Evolutionary conservation across 2,329 filamentous ascomycete species (phyloP), one percentile per base, ranked within the genome.

Genomic region (Xylariaceae sp.): DNA sequence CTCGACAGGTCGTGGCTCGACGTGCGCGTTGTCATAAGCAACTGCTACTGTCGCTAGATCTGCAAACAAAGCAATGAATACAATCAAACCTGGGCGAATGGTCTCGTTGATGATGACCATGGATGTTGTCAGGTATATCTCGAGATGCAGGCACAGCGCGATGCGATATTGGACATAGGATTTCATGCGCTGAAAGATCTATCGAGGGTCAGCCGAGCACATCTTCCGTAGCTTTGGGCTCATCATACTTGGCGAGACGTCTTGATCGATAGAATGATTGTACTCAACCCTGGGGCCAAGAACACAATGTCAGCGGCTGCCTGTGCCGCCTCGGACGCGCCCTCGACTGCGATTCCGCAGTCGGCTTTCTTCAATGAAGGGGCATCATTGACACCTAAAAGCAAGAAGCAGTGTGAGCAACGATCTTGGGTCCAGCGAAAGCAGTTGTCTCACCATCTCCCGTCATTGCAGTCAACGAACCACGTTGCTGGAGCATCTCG

Each of bases 21-120:
- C 88, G 73, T 88, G 83, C 42, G 86, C 86, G 67, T 89, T 89
- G 66, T 90, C 86, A 73, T 89, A 89, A 43, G 86, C 86, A 50
- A 89, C 82, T 52, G 86, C 86, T 58, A 90, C 86, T 55, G 86
- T 90, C 53, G 86, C 86, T 71, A 90, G 73, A 78, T 90, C 86
- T 59, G 86, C 86, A 71, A 90, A 90, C 27, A 90, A 76, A 53
- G 86, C 86, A 58, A 90, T 82, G 77, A 89, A 90, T 69, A 89
- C 86, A 62, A 90, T 85, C 39, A 90, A 80, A 57, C 89, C 82
- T 54, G 80, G 80, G 57, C 78, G 77, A 66, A 89, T 80, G 55
- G 85, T 88, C 75, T 89, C 85, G 74, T 88, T 85, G 72, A 89
- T 81, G 73, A 88, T 87, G 69, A 89, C 84, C 83, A 89, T 89